Evolutionary conservation across 805 yeast genomes (phyloP).

Genomic region (Candida loeiensis): DNA sequence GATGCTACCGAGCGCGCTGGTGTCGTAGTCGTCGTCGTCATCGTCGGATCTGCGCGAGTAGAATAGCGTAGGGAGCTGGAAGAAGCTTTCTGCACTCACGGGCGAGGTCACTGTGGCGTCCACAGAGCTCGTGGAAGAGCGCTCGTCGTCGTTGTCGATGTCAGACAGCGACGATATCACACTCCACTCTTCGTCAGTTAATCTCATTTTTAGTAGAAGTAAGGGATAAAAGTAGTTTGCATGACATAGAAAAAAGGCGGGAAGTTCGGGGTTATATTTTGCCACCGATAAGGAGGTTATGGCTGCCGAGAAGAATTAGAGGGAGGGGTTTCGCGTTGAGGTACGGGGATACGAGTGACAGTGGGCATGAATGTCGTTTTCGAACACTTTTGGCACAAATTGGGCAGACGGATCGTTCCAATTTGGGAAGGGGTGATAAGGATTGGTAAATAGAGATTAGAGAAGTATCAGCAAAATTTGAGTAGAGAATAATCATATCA

Average conservation of each 20-base stretch:
- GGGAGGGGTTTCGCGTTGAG: too few species aligned
- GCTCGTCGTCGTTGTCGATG: slow-evolving; percentile 18
- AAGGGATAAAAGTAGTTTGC: slow-evolving; percentile 1
- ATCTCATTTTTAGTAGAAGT: slow-evolving; percentile 3
- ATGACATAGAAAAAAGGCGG: background rate
- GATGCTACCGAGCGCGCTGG: slow-evolving; percentile 4
- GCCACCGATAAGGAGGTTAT: slow-evolving; percentile 1
- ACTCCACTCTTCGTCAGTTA: slow-evolving; percentile 43
- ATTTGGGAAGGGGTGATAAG: too few species aligned
- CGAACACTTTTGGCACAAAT: too few species aligned
- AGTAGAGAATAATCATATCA: too few species aligned
- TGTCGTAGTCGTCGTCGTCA: slow-evolving; percentile 1
- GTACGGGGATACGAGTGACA: too few species aligned
- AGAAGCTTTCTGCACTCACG: background rate
- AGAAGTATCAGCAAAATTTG: too few species aligned
- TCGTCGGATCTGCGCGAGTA: slow-evolving; percentile 2
- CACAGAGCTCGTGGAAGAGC: slow-evolving; percentile 7
- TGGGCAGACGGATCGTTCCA: too few species aligned
- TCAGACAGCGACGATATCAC: slow-evolving; percentile 43
- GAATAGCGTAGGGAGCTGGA: slow-evolving; percentile 3
- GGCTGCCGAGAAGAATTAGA: background rate
- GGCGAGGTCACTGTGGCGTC: slow-evolving; percentile 4
- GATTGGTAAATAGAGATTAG: too few species aligned
- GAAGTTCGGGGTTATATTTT: background rate
- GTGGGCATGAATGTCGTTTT: too few species aligned